phyloP scores from a whole-genome alignment of 2,329 filamentous ascomycete genomes.

The Trichoderma citrinoviride region DNA sequence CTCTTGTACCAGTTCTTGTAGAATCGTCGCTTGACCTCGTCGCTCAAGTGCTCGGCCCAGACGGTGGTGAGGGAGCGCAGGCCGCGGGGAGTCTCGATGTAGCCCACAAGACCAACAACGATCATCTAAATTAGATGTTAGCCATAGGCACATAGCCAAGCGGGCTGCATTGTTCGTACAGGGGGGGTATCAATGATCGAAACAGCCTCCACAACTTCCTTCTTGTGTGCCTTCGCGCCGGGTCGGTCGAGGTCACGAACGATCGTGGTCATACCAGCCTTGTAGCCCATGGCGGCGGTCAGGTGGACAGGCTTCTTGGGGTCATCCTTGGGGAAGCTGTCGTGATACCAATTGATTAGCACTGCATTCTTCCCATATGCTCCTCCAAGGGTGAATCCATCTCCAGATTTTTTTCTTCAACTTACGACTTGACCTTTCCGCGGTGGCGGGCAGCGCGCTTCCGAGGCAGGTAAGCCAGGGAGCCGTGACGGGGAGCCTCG shows the following conservation, averaged over 20 bases:
- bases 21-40: slow-evolving; percentile 99
- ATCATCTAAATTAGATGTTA: slow-evolving; percentile 86
- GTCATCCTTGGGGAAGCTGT: slow-evolving; percentile 99
- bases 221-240: slow-evolving; percentile 99
- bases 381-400: not conserved
- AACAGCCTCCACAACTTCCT: slow-evolving; percentile 89
- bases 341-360: slow-evolving; percentile 31
- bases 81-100: slow-evolving; percentile 99
- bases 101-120: slow-evolving; percentile 98
- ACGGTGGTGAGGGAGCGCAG: slow-evolving; percentile 99
- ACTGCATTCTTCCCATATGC: not conserved
- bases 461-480: slow-evolving; percentile 80
- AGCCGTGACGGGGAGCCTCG: slow-evolving; percentile 93
- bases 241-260: slow-evolving; percentile 99
- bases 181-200: slow-evolving; percentile 90
- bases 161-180: slow-evolving; percentile 85
- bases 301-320: slow-evolving; percentile 99
- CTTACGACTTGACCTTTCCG: slow-evolving; percentile 98
- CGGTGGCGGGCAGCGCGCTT: slow-evolving; percentile 94
- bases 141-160: slow-evolving; percentile 71
- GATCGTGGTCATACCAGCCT: slow-evolving; percentile 99
- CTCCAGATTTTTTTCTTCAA: not conserved
- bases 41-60: slow-evolving; percentile 98
- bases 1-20: slow-evolving; percentile 99
- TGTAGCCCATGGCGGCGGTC: slow-evolving; percentile 98